These are phyloP conservation scores for Carallia pectinifolia DNA, from an alignment of 345 rosid species.

Conservation along the genomic window DNA sequence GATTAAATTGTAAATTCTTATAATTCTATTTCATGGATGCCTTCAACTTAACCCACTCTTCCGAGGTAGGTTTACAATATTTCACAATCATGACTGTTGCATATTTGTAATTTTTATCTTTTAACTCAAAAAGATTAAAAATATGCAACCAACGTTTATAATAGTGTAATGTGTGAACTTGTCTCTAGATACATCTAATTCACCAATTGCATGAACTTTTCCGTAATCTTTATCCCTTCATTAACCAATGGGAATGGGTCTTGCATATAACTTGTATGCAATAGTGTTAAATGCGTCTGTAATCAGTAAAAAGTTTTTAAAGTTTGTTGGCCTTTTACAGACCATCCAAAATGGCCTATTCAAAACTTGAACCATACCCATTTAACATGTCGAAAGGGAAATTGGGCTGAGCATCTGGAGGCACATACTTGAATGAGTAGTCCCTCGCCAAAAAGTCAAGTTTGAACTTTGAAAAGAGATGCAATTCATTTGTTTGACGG, in stretches of 20 bases:
- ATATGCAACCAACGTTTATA: too few relatives aligned
- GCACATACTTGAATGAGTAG: conserved; percentile 23
- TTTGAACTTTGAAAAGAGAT: conserved; percentile 5
- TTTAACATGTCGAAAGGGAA: conserved; percentile 23
- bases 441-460: conserved; percentile 15
- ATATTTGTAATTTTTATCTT: too few relatives aligned
- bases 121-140: too few relatives aligned
- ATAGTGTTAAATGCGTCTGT: background rate
- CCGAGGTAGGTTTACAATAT: too few relatives aligned
- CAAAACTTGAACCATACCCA: conserved; percentile 13
- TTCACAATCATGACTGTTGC: too few relatives aligned
- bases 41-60: too few relatives aligned
- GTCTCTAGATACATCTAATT: too few relatives aligned
- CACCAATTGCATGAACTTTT: too few relatives aligned
- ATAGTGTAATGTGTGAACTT: too few relatives aligned
- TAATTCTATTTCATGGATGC: too few relatives aligned
- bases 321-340: conserved; percentile 28
- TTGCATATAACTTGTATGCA: conserved; percentile 11
- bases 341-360: conserved; percentile 14
- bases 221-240: background rate
- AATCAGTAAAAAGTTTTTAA: conserved; percentile 9
- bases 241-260: conserved; percentile 15
- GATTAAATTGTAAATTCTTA: background rate
- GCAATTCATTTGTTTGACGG: conserved; percentile 3
- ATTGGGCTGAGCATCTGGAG: conserved; percentile 28